A percentile compares a stretch with the other conserved stretches of the same genome.
Conservation (phyloP, 2,329 filamentous ascomycete genomes). For the Elsinoe batatas region DNA sequence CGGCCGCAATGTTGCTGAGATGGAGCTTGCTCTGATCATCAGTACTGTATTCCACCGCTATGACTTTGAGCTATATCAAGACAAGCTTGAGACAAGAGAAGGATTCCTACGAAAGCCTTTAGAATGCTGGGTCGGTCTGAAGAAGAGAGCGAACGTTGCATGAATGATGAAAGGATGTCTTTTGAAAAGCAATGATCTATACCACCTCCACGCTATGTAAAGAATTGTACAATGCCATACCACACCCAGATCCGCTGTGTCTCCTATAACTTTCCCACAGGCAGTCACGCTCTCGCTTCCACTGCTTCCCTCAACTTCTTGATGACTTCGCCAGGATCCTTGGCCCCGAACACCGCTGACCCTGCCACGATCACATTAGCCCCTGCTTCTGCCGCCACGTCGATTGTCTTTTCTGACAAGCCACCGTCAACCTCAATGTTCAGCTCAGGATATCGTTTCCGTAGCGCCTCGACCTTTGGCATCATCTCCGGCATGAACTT, state of each 20-base stretch:
- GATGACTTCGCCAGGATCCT: constrained; percentile 82
- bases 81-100: constrained; percentile 62
- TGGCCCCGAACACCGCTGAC: constrained; percentile 87
- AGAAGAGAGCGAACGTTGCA: constrained; percentile 31
- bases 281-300: constrained; percentile 44
- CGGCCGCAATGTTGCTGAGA: constrained; percentile 75
- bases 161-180: neutral
- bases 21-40: constrained; percentile 74
- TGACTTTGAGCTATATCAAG: constrained; percentile 51
- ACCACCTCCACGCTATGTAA: neutral
- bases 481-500: constrained; percentile 97
- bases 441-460: constrained; percentile 75
- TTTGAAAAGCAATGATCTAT: neutral
- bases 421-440: constrained; percentile 98
- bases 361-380: constrained; percentile 98
- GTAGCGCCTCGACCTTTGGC: constrained; percentile 80
- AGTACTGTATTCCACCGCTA: constrained; percentile 54
- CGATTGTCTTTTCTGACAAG: constrained; percentile 77
- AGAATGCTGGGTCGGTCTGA: constrained; percentile 55
- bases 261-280: neutral
- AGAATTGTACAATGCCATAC: neutral
- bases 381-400: constrained; percentile 86
- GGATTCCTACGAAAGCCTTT: constrained; percentile 76
- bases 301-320: constrained; percentile 69
- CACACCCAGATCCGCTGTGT: neutral